Evolutionary conservation across 139 green algal species (phyloP).

Genomic region (Coelastrella sp.): DNA sequence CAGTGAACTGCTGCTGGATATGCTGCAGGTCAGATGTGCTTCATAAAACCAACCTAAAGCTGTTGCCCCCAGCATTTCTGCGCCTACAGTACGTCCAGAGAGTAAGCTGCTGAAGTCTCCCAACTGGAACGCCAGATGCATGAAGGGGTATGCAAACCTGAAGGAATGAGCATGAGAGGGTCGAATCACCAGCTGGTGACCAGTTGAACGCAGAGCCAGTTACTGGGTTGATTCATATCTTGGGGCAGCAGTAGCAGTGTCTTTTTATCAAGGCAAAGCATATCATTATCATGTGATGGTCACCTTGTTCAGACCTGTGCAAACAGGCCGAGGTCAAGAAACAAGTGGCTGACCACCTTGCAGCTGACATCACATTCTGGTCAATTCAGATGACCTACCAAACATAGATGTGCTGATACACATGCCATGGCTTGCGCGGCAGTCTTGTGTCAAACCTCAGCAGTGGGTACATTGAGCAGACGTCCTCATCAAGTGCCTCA

Average conservation of each 20-base stretch:
- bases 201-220: not conserved
- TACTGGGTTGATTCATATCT: no score
- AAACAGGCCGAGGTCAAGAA: no score
- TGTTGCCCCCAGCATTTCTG: constrained; percentile 75
- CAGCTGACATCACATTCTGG: no score
- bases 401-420: constrained; percentile 89
- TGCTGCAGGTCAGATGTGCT: no score
- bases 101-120: constrained; percentile 68
- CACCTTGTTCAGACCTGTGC: no score
- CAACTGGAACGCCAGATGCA: constrained; percentile 85
- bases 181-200: not conserved
- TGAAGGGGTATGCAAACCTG: constrained; percentile 72
- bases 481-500: constrained; percentile 85
- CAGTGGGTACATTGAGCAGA: constrained; percentile 78
- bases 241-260: no score
- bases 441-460: constrained; percentile 82
- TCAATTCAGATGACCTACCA: no score
- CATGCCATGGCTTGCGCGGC: constrained; percentile 72
- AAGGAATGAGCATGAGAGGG: not conserved
- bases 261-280: no score
- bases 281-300: no score
- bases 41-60: constrained; percentile 44
- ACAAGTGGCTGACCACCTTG: no score
- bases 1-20: no score
- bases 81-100: constrained; percentile 67